These are phyloP conservation scores for Coemansia sp. DNA, from an alignment of 192 early-diverging fungal species.

Conservation along the genomic window DNA sequence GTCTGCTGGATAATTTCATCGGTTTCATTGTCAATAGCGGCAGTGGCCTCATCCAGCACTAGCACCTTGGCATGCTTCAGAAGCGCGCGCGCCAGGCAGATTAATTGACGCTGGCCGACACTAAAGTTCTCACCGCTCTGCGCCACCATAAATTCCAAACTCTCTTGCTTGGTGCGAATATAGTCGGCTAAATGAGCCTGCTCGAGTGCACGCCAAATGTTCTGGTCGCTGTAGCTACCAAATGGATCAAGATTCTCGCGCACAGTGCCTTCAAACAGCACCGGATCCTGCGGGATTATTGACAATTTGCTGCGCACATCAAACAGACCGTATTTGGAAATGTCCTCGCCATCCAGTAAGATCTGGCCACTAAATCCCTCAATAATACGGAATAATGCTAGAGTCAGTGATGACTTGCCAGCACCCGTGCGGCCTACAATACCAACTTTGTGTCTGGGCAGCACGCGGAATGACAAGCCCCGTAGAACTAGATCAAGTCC, in stretches of 20 bases:
- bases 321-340: too few relatives aligned
- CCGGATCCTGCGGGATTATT: slow-evolving; percentile 87
- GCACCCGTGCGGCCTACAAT: too few relatives aligned
- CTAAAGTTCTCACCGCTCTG: too few relatives aligned
- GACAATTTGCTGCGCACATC: too few relatives aligned
- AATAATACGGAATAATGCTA: too few relatives aligned
- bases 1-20: too few relatives aligned
- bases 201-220: slow-evolving; percentile 61
- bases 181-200: slow-evolving; percentile 67
- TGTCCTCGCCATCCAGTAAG: too few relatives aligned
- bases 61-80: slow-evolving; percentile 70
- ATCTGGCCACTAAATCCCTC: too few relatives aligned
- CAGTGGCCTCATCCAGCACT: slow-evolving; percentile 87
- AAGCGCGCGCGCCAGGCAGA: slow-evolving; percentile 65
- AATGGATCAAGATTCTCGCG: slow-evolving; percentile 62
- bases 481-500: too few relatives aligned
- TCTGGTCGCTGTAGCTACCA: slow-evolving; percentile 53
- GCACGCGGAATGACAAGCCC: too few relatives aligned
- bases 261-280: slow-evolving; percentile 65
- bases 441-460: too few relatives aligned
- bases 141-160: slow-evolving; percentile 63
- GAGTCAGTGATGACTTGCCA: too few relatives aligned
- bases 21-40: slow-evolving; percentile 59
- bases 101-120: slow-evolving; percentile 82
- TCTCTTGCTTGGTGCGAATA: slow-evolving; percentile 60